Percentiles rank a stretch among this genome's conserved stretches.
Evolutionary conservation across 2,329 filamentous ascomycete species (phyloP).

Genomic region (Xylariales sp.): DNA sequence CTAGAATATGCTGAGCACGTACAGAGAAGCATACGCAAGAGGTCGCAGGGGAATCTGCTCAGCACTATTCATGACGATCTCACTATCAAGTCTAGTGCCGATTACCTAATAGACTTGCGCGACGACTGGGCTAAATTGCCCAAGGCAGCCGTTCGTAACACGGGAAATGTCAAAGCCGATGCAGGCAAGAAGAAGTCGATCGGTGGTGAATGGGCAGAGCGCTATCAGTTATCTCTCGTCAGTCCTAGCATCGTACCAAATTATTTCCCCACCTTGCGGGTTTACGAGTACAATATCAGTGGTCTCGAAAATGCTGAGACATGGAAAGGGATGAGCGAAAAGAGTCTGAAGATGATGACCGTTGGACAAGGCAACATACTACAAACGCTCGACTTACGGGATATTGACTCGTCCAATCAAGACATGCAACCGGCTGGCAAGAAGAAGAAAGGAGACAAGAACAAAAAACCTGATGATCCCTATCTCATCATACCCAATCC

Average conservation of each 20-base stretch:
- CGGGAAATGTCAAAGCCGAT: constrained; percentile 13
- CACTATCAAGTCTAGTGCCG: constrained; percentile 60
- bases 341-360: too few species aligned
- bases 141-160: constrained; percentile 31
- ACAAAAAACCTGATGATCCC: constrained; percentile 51
- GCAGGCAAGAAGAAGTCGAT: constrained; percentile 57
- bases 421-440: constrained; percentile 36
- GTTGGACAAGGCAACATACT: neutral
- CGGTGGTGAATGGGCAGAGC: constrained; percentile 77
- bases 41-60: neutral
- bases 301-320: constrained; percentile 58
- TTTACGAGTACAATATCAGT: constrained; percentile 90
- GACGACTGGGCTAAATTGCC: constrained; percentile 75
- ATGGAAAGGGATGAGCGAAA: constrained; percentile 42
- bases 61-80: constrained; percentile 27
- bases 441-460: constrained; percentile 39
- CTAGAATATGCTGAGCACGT: constrained; percentile 13
- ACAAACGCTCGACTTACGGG: constrained; percentile 5
- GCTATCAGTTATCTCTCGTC: constrained; percentile 77
- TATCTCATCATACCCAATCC: constrained; percentile 63
- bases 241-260: constrained; percentile 88
- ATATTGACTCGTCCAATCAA: constrained; percentile 25
- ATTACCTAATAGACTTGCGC: constrained; percentile 77
- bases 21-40: constrained; percentile 24
- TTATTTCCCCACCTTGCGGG: constrained; percentile 82